Evolutionary conservation across 1,284 basidiomycete genomes (phyloP).

Genomic region (Austroboletus olivaceoglutinosus): DNA sequence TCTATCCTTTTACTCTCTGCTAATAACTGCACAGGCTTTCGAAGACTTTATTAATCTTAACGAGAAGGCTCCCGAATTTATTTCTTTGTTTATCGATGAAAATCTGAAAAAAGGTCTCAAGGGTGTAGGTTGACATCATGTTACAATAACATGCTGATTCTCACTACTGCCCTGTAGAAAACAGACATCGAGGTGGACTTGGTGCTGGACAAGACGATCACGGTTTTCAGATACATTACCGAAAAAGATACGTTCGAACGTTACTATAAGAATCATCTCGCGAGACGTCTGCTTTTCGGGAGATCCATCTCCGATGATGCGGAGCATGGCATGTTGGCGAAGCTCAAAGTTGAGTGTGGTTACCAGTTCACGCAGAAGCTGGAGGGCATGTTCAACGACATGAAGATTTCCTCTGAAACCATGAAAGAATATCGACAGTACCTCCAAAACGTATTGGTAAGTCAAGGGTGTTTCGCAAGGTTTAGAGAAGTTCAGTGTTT

Average conservation of each 20-base stretch:
- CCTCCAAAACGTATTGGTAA: constrained; percentile 54
- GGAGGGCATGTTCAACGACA: constrained; percentile 99
- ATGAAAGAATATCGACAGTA: constrained; percentile 73
- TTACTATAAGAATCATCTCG: constrained; percentile 96
- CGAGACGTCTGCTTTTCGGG: constrained; percentile 84
- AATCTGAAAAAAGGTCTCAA: constrained; percentile 95
- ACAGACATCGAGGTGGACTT: constrained; percentile 88
- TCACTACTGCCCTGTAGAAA: constrained; percentile 62
- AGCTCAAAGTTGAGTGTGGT: constrained; percentile 96
- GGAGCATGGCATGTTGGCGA: constrained; percentile 96
- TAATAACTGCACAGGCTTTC: constrained; percentile 66
- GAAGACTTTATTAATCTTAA: constrained; percentile 91
- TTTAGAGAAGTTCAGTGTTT: constrained; percentile 9
- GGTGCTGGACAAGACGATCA: constrained; percentile 93
- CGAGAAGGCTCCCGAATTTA: constrained; percentile 87
- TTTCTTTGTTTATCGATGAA: constrained; percentile 97
- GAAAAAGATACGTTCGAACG: constrained; percentile 99
- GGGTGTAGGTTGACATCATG: constrained; percentile 58
- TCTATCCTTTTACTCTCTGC: not conserved
- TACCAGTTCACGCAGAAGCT: constrained; percentile 97
- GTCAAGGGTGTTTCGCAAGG: constrained; percentile 14
- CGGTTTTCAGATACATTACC: constrained; percentile 89
- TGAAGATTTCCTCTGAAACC: constrained; percentile 86
- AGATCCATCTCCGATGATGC: constrained; percentile 96
- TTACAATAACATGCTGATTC: not conserved